Evolutionary conservation across 192 early-diverging fungal genomes (phyloP), one percentile per base, ranked within the genome.

Genomic region (Rhizophagus prolifer): DNA sequence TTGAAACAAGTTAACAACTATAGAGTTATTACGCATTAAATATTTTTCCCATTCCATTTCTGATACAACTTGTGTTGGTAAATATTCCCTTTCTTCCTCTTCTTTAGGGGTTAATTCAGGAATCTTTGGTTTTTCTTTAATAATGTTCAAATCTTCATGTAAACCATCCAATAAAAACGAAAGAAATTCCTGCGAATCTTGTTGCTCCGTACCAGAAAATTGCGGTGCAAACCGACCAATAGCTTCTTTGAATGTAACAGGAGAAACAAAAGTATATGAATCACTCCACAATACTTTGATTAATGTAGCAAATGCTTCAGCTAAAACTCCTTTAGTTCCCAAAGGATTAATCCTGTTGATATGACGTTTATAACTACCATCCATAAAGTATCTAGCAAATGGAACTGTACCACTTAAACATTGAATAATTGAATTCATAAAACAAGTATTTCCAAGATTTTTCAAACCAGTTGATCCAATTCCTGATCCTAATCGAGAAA

Each of bases 141-240:
- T 86, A 25, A 88, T 75, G 77, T 99, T 99, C 41, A 97, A 79
- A 75, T 96, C 92, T 82, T 98, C 97, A 79, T 99, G 97, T 21
- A 99, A 79, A 0, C 90, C 85, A 85, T 98, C 95, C 30, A 98
- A 80, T 68, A 99, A 80, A 79, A 94, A 98, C 4, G 89, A 86
- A 13, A 97, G 85, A 83, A 99, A 98, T 84, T 98, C 97, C 79
- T 99, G 97, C 1, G 93, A 93, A 83, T 99, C 97, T 36, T 99
- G 95, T 80, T 99, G 97, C 66, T 98, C 95, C 62, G 88, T 91
- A 8, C 94, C 94, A 44, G 85, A 86, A 81, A 97, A 99, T 77
- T 95, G 92, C 8, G 90, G 88, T 46, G 92, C 92, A 81, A 91
- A 92, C 41, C 87, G 83, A 16, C 90, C 89, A 14, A 99, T 86